phyloP scores from a whole-genome alignment of 169 alveolate species.

The Perkinsus marinus region DNA sequence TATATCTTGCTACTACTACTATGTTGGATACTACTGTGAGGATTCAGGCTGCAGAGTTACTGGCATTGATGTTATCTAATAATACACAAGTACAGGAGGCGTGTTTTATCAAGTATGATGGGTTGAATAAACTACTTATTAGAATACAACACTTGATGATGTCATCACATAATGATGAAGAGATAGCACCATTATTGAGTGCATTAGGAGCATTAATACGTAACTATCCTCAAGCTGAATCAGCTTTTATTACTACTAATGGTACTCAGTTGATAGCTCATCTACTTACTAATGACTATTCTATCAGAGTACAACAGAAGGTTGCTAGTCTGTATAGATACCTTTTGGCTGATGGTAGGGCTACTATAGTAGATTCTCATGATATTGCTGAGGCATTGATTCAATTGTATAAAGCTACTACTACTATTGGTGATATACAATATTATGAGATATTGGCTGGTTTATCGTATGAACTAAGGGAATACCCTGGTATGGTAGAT shows the following conservation, averaged over 20 bases:
- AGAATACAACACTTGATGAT: background rate
- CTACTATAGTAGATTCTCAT: background rate
- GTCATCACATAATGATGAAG: background rate
- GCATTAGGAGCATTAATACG: background rate
- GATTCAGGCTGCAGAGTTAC: background rate
- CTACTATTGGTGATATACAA: background rate
- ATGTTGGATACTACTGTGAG: background rate
- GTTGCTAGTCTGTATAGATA: background rate
- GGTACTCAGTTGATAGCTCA: background rate
- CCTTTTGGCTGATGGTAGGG: background rate
- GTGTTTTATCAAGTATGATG: background rate
- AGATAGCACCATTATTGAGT: background rate
- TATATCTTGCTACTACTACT: background rate
- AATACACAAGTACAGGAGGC: background rate
- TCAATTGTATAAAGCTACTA: background rate
- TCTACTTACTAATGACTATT: background rate
- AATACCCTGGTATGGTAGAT: background rate
- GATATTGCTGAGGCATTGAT: background rate
- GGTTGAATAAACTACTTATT: background rate
- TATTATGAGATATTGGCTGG: background rate
- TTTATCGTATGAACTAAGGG: background rate
- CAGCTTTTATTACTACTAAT: background rate
- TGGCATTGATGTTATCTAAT: background rate
- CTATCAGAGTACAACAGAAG: background rate
- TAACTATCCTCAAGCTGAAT: background rate